phyloP scores from a whole-genome alignment of 352 stramenopile species.

The Phytophthora quininea region DNA sequence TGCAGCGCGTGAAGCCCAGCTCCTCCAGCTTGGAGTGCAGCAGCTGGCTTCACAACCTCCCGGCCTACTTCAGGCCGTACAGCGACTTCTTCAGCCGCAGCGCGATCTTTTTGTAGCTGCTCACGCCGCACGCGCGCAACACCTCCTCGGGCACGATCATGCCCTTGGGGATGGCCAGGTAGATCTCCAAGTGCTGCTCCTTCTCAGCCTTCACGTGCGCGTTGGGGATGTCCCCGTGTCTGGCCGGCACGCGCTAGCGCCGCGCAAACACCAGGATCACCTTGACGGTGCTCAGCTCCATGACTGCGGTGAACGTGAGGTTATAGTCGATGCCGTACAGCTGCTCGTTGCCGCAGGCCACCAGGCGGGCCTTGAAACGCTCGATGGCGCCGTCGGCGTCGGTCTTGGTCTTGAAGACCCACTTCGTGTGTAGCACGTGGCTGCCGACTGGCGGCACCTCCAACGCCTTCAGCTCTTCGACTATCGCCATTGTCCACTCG shows the following conservation, averaged over 20 bases:
- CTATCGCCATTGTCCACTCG: background rate
- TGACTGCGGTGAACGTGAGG: conserved; percentile 26
- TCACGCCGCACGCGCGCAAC: background rate
- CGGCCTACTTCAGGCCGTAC: background rate
- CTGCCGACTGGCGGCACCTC: conserved; percentile 2
- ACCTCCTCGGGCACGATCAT: background rate
- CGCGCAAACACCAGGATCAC: conserved; percentile 1
- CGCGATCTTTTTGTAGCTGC: background rate
- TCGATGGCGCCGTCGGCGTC: conserved; percentile 14
- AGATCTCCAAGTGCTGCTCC: conserved; percentile 28
- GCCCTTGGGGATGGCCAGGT: conserved; percentile 17
- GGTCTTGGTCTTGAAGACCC: background rate
- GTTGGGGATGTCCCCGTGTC: conserved; percentile 33
- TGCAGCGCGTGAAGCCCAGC: background rate
- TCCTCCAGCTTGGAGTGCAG: conserved; percentile 4
- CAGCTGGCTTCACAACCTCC: conserved; percentile 1
- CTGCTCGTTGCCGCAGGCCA: conserved; percentile 22
- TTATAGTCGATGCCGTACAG: conserved; percentile 20
- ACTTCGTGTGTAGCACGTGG: conserved; percentile 16
- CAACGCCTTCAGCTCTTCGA: background rate
- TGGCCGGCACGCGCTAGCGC: conserved; percentile 13
- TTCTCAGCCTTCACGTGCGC: conserved; percentile 27
- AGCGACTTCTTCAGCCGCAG: background rate
- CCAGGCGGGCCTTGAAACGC: conserved; percentile 20
- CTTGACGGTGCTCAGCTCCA: conserved; percentile 28